Evolutionary conservation across 2,329 filamentous ascomycete genomes (phyloP), one percentile per base, ranked within the genome.

Genomic region (Sphaerulina populicola): DNA sequence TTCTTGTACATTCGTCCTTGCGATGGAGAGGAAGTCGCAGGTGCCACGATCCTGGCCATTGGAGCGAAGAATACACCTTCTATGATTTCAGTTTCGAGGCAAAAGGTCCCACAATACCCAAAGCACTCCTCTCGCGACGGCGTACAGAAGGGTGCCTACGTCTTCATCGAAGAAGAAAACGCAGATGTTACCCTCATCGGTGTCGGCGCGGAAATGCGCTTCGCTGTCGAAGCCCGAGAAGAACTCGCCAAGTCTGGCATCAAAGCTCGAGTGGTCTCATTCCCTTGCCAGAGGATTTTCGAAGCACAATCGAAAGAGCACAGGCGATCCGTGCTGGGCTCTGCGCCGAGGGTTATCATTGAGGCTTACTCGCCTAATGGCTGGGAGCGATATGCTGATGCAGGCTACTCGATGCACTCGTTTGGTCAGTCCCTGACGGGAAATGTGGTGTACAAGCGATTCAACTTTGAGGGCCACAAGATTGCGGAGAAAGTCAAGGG

Each of bases 331-430:
- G 71, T 75, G 1, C 66, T 81, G 1, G 69, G 70, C 39, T 56
- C 57, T 12, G 60, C 55, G 11, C 62, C 61, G 6, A 47, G 60
- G 3, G 75, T 84, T 12, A 76, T 81, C 4, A 77, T 83, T 39
- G 81, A 84, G 64, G 76, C 79, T 0, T 82, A 79, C 60, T 72
- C 75, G 1, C 69, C 73, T 1, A 76, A 77, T 52, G 77, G 78
- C 0, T 82, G 79, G 78, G 79, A 81, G 66, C 64, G 78, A 15
- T 82, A 81, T 58, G 78, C 78, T 0, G 74, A 80, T 62, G 79
- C 78, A 0, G 77, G 74, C 1, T 71, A 71, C 52, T 75, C 70
- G 43, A 75, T 81, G 72, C 70, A 71, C 40, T 67, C 69, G 0
- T 82, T 81, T 56, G 78, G 78, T 0, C 76, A 81, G 60, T 76